Conservation (phyloP, 768 basidiomycete species). For the Cantharellus anzutake region DNA sequence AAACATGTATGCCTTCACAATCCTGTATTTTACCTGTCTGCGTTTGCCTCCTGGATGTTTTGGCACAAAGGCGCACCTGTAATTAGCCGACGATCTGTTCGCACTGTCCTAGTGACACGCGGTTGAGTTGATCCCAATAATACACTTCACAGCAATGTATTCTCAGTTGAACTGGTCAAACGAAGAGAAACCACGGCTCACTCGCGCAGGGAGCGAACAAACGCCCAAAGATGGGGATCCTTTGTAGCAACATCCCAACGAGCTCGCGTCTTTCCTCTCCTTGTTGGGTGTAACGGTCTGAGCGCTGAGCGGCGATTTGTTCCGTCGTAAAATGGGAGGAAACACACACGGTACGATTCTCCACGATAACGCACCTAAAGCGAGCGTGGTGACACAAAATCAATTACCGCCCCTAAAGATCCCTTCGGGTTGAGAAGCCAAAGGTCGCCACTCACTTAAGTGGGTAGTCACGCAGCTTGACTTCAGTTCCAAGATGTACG, state of each 20-base stretch:
- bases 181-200: not conserved
- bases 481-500: not conserved
- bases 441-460: not conserved
- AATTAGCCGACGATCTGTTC: not conserved
- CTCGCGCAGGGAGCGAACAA: not conserved
- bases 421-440: not conserved
- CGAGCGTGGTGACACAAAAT: not conserved
- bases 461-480: not conserved
- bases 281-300: not conserved
- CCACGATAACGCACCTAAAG: not conserved
- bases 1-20: no score
- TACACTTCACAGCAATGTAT: not conserved
- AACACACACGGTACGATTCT: not conserved
- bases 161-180: no score
- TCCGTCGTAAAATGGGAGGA: not conserved
- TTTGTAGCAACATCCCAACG: not conserved
- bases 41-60: no score
- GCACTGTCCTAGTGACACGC: not conserved
- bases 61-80: no score
- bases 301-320: not conserved
- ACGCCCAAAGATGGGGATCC: conserved; percentile 5
- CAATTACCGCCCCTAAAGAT: no score
- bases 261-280: not conserved
- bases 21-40: no score
- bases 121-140: not conserved